phyloP scores from a whole-genome alignment of 208 protist genomes.

The Trypanosoma lewisi region DNA sequence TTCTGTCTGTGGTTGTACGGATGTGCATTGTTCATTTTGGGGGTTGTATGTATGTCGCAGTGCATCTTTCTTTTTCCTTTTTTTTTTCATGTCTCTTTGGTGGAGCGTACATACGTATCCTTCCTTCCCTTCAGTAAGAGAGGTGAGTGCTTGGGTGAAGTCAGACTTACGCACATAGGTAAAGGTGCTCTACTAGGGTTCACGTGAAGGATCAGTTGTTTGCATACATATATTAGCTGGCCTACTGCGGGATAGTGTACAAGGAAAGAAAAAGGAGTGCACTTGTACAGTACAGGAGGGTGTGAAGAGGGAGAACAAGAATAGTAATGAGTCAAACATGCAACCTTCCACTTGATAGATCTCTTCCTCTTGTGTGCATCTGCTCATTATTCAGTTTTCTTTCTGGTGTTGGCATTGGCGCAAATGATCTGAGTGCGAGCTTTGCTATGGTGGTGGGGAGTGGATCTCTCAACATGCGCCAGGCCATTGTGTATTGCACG shows the following conservation, averaged over 20 bases:
- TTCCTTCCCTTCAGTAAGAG: neutral
- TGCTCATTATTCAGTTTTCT: conserved; percentile 74
- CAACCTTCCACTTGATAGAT: conserved; percentile 54
- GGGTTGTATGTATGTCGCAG: neutral
- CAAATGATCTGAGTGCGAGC: conserved; percentile 80
- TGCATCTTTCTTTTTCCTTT: conserved; percentile 2
- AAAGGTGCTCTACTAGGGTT: too few species aligned
- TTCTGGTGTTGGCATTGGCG: conserved; percentile 82
- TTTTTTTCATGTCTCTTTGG: neutral
- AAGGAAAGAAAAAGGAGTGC: neutral
- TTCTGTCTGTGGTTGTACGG: too few species aligned
- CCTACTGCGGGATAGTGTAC: neutral
- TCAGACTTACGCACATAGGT: too few species aligned
- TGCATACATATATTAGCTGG: neutral
- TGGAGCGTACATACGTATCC: neutral
- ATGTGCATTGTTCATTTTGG: too few species aligned
- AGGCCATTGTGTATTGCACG: conserved; percentile 80
- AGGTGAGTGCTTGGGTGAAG: neutral
- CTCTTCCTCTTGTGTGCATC: conserved; percentile 76
- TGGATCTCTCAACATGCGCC: conserved; percentile 75
- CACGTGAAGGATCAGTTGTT: too few species aligned
- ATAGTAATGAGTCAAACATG: conserved; percentile 35
- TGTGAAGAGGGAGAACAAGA: neutral
- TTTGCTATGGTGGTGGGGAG: conserved; percentile 88
- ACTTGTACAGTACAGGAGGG: neutral